These are phyloP conservation scores for Hagleromyces aurorensis DNA, from an alignment of 805 yeast genomes.

Conservation along the genomic window DNA sequence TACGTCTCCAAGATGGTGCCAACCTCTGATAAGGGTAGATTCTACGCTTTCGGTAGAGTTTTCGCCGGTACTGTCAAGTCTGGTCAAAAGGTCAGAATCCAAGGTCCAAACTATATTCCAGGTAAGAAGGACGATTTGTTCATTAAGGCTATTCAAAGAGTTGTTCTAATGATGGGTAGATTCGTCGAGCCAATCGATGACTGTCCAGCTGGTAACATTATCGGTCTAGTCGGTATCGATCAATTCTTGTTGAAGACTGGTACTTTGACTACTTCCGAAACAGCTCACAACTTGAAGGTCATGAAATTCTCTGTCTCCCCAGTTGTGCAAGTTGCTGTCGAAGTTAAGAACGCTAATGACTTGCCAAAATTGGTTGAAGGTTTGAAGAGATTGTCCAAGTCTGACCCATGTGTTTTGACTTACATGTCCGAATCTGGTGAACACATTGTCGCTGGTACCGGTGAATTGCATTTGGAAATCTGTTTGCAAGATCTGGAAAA, in stretches of 20 bases:
- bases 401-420: conserved; percentile 96
- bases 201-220: conserved; percentile 99
- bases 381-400: conserved; percentile 98
- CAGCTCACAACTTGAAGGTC: conserved; percentile 98
- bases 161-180: conserved; percentile 99
- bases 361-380: conserved; percentile 99
- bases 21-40: conserved; percentile 99
- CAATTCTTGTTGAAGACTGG: conserved; percentile 99
- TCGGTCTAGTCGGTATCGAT: conserved; percentile 99
- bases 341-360: conserved; percentile 98
- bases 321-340: conserved; percentile 99
- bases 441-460: conserved; percentile 99
- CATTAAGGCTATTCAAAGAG: conserved; percentile 97
- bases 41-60: conserved; percentile 99
- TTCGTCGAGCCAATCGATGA: conserved; percentile 96
- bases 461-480: conserved; percentile 99
- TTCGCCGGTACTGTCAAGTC: conserved; percentile 99
- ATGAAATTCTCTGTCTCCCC: conserved; percentile 99
- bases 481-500: conserved; percentile 92
- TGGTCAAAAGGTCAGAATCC: conserved; percentile 99
- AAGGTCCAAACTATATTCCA: conserved; percentile 99
- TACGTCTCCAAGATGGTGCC: conserved; percentile 99
- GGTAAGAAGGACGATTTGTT: conserved; percentile 97
- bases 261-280: conserved; percentile 94
- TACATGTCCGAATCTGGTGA: conserved; percentile 92